These are phyloP conservation scores for Candida dendrica DNA, from an alignment of 805 yeast species.

Conservation along the genomic window DNA sequence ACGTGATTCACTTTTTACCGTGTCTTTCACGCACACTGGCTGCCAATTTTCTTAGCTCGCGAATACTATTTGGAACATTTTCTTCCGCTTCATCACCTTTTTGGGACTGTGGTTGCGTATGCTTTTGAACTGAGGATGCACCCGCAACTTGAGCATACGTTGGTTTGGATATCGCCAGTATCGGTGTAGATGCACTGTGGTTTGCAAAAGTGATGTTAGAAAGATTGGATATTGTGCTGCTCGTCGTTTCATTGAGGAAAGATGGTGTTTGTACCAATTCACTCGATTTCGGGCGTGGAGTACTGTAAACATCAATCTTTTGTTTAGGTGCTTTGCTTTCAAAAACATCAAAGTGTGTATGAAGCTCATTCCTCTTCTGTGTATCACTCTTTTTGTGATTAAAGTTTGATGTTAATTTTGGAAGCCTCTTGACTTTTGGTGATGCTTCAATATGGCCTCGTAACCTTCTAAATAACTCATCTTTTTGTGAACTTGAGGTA, in stretches of 20 bases:
- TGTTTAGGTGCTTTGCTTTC: conserved; percentile 6
- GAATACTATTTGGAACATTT: conserved; percentile 14
- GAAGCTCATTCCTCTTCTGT: too few relatives aligned
- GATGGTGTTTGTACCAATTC: conserved; percentile 22
- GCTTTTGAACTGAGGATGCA: background rate
- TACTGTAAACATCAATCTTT: conserved; percentile 16
- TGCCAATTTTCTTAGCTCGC: conserved; percentile 17
- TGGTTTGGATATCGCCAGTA: conserved; percentile 4
- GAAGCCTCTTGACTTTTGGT: conserved; percentile 11
- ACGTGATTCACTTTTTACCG: conserved; percentile 9
- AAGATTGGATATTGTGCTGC: conserved; percentile 13
- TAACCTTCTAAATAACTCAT: conserved; percentile 3
- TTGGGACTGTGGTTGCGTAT: background rate
- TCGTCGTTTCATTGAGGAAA: conserved; percentile 15
- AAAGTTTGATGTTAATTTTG: conserved; percentile 11
- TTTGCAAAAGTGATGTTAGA: conserved; percentile 21
- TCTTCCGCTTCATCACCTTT: background rate
- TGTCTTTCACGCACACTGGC: conserved; percentile 17
- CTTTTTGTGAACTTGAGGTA: background rate
- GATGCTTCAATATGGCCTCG: conserved; percentile 13
- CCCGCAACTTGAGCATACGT: conserved; percentile 2
- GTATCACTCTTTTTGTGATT: background rate
- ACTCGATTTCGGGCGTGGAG: conserved; percentile 23
- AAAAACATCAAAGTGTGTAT: conserved; percentile 4
- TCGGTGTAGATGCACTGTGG: conserved; percentile 3